Evolutionary conservation across 2,329 filamentous ascomycete genomes (phyloP).

Genomic region (Aphanoascus verrucosus): DNA sequence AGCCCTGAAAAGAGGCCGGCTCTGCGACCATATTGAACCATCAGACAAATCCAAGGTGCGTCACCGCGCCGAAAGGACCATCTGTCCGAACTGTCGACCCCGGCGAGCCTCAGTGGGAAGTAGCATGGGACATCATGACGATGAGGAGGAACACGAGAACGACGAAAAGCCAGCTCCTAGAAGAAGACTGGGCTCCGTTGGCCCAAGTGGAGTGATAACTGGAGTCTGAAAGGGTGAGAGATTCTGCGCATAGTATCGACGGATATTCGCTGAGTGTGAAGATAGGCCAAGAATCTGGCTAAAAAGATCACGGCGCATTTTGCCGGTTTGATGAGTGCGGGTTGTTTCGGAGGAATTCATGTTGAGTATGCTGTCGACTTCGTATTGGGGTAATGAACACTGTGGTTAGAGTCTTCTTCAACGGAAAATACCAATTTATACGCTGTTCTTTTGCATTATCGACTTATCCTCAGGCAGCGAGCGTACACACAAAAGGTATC

Average conservation of each 20-base stretch:
- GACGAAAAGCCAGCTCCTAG: not conserved
- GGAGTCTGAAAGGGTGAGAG: conserved; percentile 1
- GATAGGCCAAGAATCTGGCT: not conserved
- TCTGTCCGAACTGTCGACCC: conserved; percentile 3
- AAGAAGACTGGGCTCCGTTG: conserved; percentile 2
- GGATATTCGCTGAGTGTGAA: not conserved
- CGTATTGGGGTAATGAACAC: no score
- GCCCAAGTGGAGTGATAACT: conserved; percentile 6
- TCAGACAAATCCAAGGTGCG: not conserved
- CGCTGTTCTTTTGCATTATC: no score
- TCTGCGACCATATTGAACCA: conserved; percentile 4
- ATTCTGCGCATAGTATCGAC: not conserved
- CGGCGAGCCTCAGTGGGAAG: not conserved
- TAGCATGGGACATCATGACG: not conserved
- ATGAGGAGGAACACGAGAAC: not conserved
- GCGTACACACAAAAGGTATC: no score
- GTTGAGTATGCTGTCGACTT: no score
- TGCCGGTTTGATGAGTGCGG: no score
- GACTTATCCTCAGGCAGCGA: no score
- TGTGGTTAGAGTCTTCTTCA: no score
- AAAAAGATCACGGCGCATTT: not conserved
- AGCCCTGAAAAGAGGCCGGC: conserved; percentile 3
- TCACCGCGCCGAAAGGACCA: not conserved
- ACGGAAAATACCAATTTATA: no score
- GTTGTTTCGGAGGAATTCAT: no score